Base-by-base conservation (phyloP, 257 asterid genomes). In the Solanum microdontum region DNA sequence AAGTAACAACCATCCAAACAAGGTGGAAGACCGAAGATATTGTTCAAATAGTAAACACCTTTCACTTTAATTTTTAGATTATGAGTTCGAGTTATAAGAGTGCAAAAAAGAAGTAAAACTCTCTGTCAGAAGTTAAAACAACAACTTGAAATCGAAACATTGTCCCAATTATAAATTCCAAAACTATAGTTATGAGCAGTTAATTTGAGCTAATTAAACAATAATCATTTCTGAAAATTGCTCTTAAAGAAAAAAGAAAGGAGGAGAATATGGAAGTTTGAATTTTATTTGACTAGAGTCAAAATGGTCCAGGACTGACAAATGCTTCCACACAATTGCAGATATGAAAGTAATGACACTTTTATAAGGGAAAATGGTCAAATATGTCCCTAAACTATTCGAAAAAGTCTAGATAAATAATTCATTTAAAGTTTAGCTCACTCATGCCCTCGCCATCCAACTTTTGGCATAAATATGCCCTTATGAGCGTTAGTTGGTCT, bases 221-320 rank as follows among this genome's bases (percentile, higher is more conserved):
- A 23, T 23, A 8, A 8, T 8, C 13, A 60, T 60, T 8, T 58
- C 1, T 58, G 68, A 1, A 58, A 58, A 58, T 58, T 58, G 68
- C 2, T 58, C 68, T 58, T 48, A 21, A 58, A 21, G 48, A 19
- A 21, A 73, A 73, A 33, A 12, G 11, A 33, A 45, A 48, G 21
- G 58, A 14, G 58, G 58, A 14, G 0, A 48, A 10, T 34, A 74
- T 69, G 4, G 4, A 74, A 74, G 32, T 74, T 11, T 3, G 12
- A 23, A 6, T 36, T 75, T 69, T 5, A 75, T 75, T 37, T 75
- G 32, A 23, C 11, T 36, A 36, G 9, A 45, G 28, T 75, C 51
- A 74, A 75, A 36, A 75, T 75, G 82, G 82, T 75, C 82, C 82
- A 21, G 19, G 6, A 9, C 48, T 19, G 82, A 75, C 55, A 75